phyloP scores from a whole-genome alignment of 73 alveolate species.

The Symbiodinium pilosum region DNA sequence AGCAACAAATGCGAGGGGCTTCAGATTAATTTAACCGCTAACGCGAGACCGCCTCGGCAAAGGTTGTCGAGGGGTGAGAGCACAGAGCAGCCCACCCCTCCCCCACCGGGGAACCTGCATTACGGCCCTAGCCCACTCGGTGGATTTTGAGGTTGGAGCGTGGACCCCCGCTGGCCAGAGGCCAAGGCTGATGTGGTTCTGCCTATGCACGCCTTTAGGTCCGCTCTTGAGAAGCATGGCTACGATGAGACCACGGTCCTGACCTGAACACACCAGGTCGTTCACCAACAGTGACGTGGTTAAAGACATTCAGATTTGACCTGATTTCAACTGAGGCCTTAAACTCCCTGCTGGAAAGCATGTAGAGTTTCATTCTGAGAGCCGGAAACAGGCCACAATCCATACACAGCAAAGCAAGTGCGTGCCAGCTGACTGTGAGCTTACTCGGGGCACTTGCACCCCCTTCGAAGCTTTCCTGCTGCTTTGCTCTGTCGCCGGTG shows the following conservation, averaged over 20 bases:
- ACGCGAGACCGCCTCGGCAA: too few relatives aligned
- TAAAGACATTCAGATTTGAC: background rate
- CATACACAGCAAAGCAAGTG: background rate
- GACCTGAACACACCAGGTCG: background rate
- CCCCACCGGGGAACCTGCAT: too few relatives aligned
- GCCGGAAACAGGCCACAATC: background rate
- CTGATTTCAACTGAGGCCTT: background rate
- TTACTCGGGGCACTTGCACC: background rate
- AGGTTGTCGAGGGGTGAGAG: too few relatives aligned
- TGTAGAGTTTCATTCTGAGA: constrained; percentile 22
- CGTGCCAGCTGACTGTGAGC: too few relatives aligned
- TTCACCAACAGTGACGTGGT: background rate
- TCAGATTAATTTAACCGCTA: too few relatives aligned
- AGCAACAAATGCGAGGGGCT: too few relatives aligned
- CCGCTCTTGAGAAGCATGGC: constrained; percentile 80
- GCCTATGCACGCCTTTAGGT: too few relatives aligned
- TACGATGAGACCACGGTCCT: constrained; percentile 86
- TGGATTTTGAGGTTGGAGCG: too few relatives aligned
- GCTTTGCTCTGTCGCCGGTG: background rate
- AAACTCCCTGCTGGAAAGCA: constrained; percentile 87
- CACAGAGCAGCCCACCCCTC: too few relatives aligned
- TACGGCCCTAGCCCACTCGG: background rate
- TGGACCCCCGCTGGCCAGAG: too few relatives aligned
- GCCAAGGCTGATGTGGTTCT: too few relatives aligned
- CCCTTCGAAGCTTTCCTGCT: background rate